Percentiles rank a stretch among this genome's conserved stretches.
These are phyloP conservation scores for Termitomyces eurrhizus DNA, from an alignment of 768 basidiomycete genomes.

Conservation along the genomic window DNA sequence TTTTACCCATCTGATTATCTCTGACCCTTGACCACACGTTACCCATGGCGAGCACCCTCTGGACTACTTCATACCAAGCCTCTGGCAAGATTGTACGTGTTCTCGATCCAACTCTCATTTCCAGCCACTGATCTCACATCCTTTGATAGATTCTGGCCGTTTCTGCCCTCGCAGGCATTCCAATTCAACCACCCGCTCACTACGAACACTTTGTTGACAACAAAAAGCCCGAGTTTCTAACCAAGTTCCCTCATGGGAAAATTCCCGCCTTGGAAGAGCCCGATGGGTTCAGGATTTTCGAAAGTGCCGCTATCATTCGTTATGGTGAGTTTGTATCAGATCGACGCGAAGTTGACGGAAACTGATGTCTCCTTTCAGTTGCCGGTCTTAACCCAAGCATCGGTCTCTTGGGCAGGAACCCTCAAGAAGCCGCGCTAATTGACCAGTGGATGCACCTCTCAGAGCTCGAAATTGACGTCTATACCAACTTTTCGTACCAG, in stretches of 20 bases:
- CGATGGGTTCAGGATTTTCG: constrained; percentile 78
- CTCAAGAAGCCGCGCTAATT: constrained; percentile 55
- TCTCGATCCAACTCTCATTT: neutral
- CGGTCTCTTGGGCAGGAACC: constrained; percentile 54
- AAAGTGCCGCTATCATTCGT: constrained; percentile 75
- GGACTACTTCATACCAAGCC: constrained; percentile 38
- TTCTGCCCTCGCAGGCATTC: constrained; percentile 57
- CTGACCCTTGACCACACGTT: neutral
- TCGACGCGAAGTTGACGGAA: constrained; percentile 69
- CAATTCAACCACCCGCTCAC: constrained; percentile 45
- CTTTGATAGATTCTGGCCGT: constrained; percentile 41
- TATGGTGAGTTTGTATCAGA: constrained; percentile 63
- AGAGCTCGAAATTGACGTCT: constrained; percentile 47
- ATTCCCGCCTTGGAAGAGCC: constrained; percentile 77
- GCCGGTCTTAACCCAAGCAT: constrained; percentile 77
- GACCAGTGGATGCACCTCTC: constrained; percentile 69
- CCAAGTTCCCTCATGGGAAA: constrained; percentile 79
- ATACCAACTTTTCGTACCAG: constrained; percentile 24
- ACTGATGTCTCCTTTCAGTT: constrained; percentile 72
- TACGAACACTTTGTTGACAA: constrained; percentile 66
- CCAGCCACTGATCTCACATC: neutral
- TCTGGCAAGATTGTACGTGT: constrained; percentile 50
- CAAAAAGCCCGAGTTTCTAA: constrained; percentile 62
- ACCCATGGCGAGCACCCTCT: constrained; percentile 52
- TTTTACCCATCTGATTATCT: neutral